These are phyloP conservation scores for Paulinella micropora DNA, from an alignment of 78 protist species.

Conservation along the genomic window DNA sequence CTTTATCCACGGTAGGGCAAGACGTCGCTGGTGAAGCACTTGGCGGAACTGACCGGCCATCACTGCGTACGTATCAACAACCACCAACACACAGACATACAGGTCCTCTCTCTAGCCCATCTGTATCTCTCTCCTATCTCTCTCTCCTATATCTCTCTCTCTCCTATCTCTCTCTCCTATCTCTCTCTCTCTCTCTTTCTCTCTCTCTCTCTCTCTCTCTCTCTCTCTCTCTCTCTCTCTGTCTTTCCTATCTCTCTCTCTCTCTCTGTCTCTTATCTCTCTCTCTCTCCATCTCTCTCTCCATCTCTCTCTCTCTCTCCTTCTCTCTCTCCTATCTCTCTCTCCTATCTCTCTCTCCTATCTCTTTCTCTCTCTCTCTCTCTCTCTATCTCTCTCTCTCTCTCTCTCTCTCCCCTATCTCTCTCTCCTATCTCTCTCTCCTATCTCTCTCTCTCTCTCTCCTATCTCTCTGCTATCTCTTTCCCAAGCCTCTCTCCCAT, in stretches of 20 bases:
- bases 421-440: not conserved
- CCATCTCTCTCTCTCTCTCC: not conserved
- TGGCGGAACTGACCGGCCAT: constrained; percentile 56
- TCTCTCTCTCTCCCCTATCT: not conserved
- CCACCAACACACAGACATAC: constrained; percentile 99
- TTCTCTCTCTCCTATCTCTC: not conserved
- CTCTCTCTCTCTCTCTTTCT: not conserved
- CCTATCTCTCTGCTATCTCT: not conserved
- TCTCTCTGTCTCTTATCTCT: not conserved
- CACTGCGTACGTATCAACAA: constrained; percentile 90
- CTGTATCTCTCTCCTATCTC: not conserved
- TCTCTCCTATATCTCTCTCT: not conserved
- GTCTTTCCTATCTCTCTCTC: not conserved
- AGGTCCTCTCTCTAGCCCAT: not conserved
- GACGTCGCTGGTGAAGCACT: constrained; percentile 79
- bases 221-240: constrained; percentile 2
- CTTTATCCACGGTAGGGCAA: too few relatives aligned
- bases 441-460: not conserved
- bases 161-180: not conserved
- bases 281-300: not conserved
- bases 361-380: not conserved
- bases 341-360: not conserved
- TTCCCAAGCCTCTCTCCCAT: not conserved
- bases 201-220: not conserved
- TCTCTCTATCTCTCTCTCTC: constrained; percentile 8